A percentile compares a stretch with the other conserved stretches of the same genome.
phyloP scores from a whole-genome alignment of 257 asterid species.

The Capsicum pubescens region DNA sequence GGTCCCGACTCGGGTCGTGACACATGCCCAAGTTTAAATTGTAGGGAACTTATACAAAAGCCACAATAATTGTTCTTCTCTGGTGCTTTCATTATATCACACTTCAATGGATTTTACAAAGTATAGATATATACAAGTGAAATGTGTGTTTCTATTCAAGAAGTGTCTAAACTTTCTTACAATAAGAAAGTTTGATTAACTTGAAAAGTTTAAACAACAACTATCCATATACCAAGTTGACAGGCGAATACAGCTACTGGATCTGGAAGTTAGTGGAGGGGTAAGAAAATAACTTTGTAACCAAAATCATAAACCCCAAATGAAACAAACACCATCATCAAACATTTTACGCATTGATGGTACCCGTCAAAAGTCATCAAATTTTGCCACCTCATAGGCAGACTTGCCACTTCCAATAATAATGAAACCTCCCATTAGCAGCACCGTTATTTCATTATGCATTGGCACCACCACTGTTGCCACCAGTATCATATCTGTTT shows the following conservation, averaged over 20 bases:
- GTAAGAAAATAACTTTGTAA: not conserved
- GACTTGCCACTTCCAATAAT: constrained; percentile 65
- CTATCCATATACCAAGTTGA: not conserved
- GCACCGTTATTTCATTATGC: constrained; percentile 45
- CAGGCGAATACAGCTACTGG: not conserved
- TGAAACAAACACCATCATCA: not conserved
- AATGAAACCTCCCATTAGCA: constrained; percentile 71
- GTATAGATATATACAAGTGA: not conserved
- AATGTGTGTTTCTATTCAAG: not conserved
- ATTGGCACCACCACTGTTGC: constrained; percentile 19
- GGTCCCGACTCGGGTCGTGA: too few species aligned
- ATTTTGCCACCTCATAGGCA: constrained; percentile 28
- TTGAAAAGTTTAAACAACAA: not conserved
- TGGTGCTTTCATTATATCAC: not conserved
- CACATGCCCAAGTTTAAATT: not conserved
- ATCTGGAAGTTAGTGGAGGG: not conserved
- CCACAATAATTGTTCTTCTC: not conserved
- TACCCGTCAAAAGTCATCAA: not conserved
- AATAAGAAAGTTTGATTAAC: not conserved
- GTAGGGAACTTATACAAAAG: not conserved
- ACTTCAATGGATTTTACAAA: not conserved
- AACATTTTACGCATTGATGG: not conserved
- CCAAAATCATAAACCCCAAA: not conserved
- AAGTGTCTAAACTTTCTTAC: not conserved
- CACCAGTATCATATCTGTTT: constrained; percentile 60